These are phyloP conservation scores for Fusarium praegraminearum DNA, from an alignment of 2,329 filamentous ascomycete species.

Conservation along the genomic window DNA sequence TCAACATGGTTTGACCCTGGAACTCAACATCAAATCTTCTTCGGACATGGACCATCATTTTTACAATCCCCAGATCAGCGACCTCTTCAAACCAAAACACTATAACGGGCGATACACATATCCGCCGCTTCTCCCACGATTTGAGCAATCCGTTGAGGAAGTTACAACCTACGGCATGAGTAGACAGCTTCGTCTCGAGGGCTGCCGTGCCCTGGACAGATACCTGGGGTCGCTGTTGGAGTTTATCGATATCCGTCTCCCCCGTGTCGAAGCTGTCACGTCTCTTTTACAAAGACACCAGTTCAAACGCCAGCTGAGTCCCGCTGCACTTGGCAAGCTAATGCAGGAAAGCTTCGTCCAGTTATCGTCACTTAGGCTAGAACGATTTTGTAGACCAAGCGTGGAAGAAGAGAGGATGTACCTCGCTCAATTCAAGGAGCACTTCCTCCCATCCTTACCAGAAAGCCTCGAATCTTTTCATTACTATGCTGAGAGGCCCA, in stretches of 20 bases:
- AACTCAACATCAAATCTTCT: neutral
- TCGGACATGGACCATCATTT: neutral
- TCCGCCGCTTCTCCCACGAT: too few species aligned
- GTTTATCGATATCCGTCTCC: neutral
- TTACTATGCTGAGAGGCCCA: neutral
- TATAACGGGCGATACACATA: neutral
- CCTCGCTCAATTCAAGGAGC: neutral
- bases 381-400: neutral
- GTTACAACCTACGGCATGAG: too few species aligned
- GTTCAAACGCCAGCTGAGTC: neutral
- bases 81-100: neutral
- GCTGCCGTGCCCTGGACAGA: neutral
- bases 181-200: too few species aligned
- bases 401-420: neutral
- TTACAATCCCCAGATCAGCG: fast-evolving
- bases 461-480: neutral
- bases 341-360: neutral
- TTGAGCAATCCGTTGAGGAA: too few species aligned
- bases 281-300: neutral
- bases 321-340: neutral
- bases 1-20: neutral
- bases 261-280: neutral
- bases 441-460: neutral
- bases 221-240: neutral
- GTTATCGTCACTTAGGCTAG: neutral